These are phyloP conservation scores for Fusarium nygamai DNA, from an alignment of 2,329 filamentous ascomycete species.

Conservation along the genomic window DNA sequence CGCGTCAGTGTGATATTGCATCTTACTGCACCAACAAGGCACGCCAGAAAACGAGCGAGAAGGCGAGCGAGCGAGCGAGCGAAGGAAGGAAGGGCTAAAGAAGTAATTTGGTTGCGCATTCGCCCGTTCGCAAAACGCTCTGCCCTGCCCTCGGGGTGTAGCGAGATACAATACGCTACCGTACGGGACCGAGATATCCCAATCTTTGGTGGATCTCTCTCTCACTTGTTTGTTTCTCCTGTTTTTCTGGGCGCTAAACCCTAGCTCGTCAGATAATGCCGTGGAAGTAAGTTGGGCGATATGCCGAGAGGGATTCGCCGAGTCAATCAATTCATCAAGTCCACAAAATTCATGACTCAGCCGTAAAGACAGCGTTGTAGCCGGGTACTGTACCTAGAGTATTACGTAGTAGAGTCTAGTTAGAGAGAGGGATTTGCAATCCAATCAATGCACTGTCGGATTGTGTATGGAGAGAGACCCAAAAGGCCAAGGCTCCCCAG, in stretches of 20 bases:
- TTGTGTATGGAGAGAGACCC: not conserved
- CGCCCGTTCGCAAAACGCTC: not conserved
- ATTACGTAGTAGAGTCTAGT: not conserved
- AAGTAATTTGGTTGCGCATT: constrained; percentile 8
- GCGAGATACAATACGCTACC: not conserved
- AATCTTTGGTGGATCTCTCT: constrained; percentile 18
- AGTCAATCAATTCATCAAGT: constrained; percentile 7
- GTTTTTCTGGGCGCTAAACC: not conserved
- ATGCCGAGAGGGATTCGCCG: constrained; percentile 31
- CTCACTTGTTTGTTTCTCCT: constrained; percentile 4
- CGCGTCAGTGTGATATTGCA: constrained; percentile 31
- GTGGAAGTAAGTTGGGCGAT: constrained; percentile 24
- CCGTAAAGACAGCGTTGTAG: not conserved
- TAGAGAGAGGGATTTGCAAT: not conserved
- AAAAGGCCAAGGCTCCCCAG: not conserved
- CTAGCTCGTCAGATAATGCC: constrained; percentile 19
- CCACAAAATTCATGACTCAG: constrained; percentile 13
- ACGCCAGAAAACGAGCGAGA: not conserved
- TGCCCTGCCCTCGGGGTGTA: constrained; percentile 6
- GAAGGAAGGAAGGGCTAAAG: constrained; percentile 8
- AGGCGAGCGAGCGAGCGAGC: not conserved
- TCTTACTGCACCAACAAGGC: constrained; percentile 29
- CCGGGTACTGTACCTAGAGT: constrained; percentile 11
- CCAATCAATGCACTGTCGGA: constrained; percentile 2
- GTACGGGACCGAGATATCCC: not conserved